Evolutionary conservation across 495 filamentous ascomycete genomes (phyloP).

Genomic region (Daldinia grandis): DNA sequence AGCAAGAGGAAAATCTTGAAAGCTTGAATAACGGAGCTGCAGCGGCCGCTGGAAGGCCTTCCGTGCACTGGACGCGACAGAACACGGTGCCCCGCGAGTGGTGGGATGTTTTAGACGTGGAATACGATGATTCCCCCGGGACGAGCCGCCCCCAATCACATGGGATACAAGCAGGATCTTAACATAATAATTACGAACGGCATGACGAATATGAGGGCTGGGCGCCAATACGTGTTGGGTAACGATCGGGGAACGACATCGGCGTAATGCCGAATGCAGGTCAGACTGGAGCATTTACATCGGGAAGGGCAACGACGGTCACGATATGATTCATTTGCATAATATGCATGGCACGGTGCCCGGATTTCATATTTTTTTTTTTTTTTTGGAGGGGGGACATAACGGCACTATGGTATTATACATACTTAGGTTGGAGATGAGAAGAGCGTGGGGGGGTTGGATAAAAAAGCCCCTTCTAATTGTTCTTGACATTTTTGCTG

Average conservation of each 20-base stretch:
- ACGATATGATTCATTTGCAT: conserved; percentile 33
- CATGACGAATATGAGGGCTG: background rate
- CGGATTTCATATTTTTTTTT: conserved; percentile 14
- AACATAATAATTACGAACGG: background rate
- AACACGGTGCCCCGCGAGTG: conserved; percentile 39
- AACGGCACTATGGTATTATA: conserved; percentile 1
- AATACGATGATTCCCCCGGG: conserved; percentile 37
- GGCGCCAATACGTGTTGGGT: background rate
- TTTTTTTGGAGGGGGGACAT: too few relatives aligned
- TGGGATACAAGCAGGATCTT: background rate
- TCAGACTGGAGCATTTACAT: conserved; percentile 14
- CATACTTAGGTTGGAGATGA: background rate
- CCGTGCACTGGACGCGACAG: conserved; percentile 5
- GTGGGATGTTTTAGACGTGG: conserved; percentile 51
- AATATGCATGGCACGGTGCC: conserved; percentile 27
- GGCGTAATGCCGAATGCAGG: background rate
- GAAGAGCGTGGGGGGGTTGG: conserved; percentile 1
- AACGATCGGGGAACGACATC: background rate
- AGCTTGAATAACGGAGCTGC: conserved; percentile 12
- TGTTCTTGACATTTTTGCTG: background rate
- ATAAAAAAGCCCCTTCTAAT: background rate
- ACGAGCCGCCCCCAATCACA: background rate
- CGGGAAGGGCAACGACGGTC: conserved; percentile 2
- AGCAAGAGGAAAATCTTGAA: conserved; percentile 53
- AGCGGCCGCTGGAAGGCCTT: conserved; percentile 34